These are phyloP conservation scores for Cynara cardunculus DNA, from an alignment of 129 eudicot genomes.

Conservation along the genomic window DNA sequence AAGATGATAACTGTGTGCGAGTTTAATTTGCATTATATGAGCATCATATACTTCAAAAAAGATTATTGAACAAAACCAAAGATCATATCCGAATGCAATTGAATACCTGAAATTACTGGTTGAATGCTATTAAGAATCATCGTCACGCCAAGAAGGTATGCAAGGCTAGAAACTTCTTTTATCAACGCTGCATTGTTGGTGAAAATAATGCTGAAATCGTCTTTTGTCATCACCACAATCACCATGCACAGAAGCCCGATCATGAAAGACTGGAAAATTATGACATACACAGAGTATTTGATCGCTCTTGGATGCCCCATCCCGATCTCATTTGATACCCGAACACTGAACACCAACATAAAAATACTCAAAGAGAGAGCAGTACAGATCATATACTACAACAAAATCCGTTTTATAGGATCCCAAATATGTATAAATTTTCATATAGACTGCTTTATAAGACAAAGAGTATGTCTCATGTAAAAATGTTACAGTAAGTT, in stretches of 20 bases:
- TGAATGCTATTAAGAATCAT: constrained; percentile 73
- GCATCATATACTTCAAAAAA: no score
- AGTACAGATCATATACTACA: not conserved
- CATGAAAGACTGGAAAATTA: constrained; percentile 49
- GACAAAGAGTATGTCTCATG: not conserved
- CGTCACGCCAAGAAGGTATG: constrained; percentile 59
- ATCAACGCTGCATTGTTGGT: constrained; percentile 37
- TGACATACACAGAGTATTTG: constrained; percentile 43
- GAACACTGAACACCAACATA: constrained; percentile 33
- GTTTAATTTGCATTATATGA: no score
- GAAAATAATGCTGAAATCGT: constrained; percentile 38
- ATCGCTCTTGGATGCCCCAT: constrained; percentile 50
- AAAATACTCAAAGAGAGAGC: not conserved
- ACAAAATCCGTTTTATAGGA: not conserved
- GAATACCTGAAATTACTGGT: constrained; percentile 59
- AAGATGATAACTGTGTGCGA: not conserved
- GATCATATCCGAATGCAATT: not conserved
- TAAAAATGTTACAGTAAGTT: not conserved
- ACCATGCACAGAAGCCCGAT: constrained; percentile 60
- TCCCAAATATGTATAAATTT: not conserved
- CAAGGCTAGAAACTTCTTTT: constrained; percentile 41
- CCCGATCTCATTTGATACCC: constrained; percentile 75
- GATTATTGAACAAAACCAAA: no score
- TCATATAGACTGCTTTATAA: not conserved
- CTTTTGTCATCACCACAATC: constrained; percentile 30